Conservation (phyloP, 805 yeast species). For the Hagleromyces aurorensis region DNA sequence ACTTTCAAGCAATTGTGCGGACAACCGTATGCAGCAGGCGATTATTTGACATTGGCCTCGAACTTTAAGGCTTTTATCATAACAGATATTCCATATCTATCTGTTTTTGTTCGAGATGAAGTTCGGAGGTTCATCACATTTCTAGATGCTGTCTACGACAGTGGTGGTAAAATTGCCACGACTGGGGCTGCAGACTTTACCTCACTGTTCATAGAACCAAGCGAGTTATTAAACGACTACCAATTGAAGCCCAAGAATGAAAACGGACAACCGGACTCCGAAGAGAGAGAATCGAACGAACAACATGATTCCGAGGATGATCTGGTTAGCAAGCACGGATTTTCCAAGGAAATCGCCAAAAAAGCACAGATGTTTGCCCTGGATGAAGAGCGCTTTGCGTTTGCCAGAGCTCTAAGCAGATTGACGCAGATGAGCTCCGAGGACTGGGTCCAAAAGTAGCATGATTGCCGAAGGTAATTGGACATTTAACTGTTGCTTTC, state of each 20-base stretch:
- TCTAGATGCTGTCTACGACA: conserved; percentile 91
- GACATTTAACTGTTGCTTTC: too few relatives aligned
- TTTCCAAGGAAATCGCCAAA: conserved; percentile 61
- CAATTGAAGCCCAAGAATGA: conserved; percentile 27
- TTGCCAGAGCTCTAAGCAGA: conserved; percentile 89
- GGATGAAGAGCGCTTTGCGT: conserved; percentile 94
- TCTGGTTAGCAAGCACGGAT: conserved; percentile 67
- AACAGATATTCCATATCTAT: conserved; percentile 85
- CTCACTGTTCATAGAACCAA: conserved; percentile 80
- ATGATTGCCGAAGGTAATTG: too few relatives aligned
- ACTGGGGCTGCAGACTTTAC: conserved; percentile 83
- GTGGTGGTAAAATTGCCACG: conserved; percentile 78
- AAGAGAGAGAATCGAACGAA: conserved; percentile 25
- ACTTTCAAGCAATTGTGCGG: conserved; percentile 85
- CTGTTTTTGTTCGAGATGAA: conserved; percentile 70
- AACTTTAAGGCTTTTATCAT: conserved; percentile 72
- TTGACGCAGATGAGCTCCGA: conserved; percentile 89
- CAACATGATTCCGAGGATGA: conserved; percentile 39
- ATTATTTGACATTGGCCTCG: conserved; percentile 75
- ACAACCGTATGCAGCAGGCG: conserved; percentile 84
- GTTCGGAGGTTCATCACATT: conserved; percentile 91
- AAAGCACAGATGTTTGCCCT: conserved; percentile 73
- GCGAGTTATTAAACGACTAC: conserved; percentile 37
- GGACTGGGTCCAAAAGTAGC: conserved; percentile 66
- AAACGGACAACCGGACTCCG: conserved; percentile 4